Evolutionary conservation across 179 eudicot genomes (phyloP), one percentile per base, ranked within the genome.

Genomic region (Patellifolia procumbens): DNA sequence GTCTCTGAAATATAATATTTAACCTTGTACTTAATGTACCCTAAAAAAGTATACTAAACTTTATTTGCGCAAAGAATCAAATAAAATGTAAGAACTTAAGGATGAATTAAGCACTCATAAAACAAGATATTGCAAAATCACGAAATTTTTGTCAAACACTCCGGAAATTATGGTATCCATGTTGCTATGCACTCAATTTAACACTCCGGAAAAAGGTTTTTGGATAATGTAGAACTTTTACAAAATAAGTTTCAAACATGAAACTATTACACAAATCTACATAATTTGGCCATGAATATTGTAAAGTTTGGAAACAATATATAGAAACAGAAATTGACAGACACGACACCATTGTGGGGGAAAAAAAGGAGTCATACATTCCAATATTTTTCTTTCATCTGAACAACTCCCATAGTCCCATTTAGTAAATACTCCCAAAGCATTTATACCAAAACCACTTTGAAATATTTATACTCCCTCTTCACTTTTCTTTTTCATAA

Each of bases 61-160:
- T 53, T n/a, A 24, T 17, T 53, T 53, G 26, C 1, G 8, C 2
- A 53, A 20, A 20, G 26, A 53, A 61, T 61, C n/a, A 3, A 11
- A 39, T 37, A 37, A 37, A 2, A 2, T 2, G 6, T 39, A 39
- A 39, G 45, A 39, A 39, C n/a, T 39, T 1, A 39, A 39, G 45
- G 45, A 39, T 31, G 10, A 13, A 26, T 10, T 5, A 13, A 20
- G 5, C 17, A 37, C 20, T 32, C 28, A 39, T 31, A 45, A 67
- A 67, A 34, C 71, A 67, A 67, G 32, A 67, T 66, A 43, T 66
- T 67, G 46, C 56, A 43, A 68, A 45, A 68, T 46, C 39, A 6
- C 24, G 35, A n/a, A 46, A 0, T 68, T 37, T 20, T 67, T 24
- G 22, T 11, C 56, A 45, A 2, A 3, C n/a, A 51, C 22, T 17